Base-by-base conservation (phyloP, 257 asterid species). In the Ballota nigra region DNA sequence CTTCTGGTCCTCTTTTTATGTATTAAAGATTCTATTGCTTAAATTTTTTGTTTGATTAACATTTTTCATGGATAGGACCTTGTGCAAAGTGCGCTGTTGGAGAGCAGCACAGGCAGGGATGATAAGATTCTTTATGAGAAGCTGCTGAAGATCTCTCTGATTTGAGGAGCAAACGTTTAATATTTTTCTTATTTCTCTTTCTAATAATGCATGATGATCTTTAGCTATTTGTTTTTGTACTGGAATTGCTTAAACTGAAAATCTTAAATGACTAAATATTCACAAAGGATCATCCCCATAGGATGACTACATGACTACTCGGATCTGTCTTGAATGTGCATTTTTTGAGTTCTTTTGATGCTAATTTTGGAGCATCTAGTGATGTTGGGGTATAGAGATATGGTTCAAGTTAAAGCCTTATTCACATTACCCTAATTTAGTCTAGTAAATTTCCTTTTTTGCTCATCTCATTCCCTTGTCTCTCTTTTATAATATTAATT, bases 21-120 rank as follows among this genome's bases (percentile, higher is more conserved):
- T 3, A 13, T 45, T 40, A 8, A 63, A 16, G 31, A 16, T 31
- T 45, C 8, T 66, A 26, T 6, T 18, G 47, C 47, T 47, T 69
- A 38, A 23, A 16, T 43, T 20, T 4, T 22, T 1, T 23, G 10
- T 5, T 23, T 52, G 63, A 28, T 43, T 60, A 18, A 68, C 68
- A 36, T 33, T 43, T 70, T 43, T 52, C 19, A 24, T 38, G 18
- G 29, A 34, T 53, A 92, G 96, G 97, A 94, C 59, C 89, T 94
- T 15, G 98, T 89, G 70, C 94, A 83, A 66, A 91, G 93, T 63
- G 99, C 97, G 33, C 89, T 91, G 55, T 69, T 91, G 85, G 88
- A 89, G 86, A 89, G 96, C 83, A 89, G 81, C 73, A 85, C 88
- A 0, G 91, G 92, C 22, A 84, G 96, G 74, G 96, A 94, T 57